Percentiles rank a stretch among this genome's conserved stretches.
Conservation (phyloP, 805 yeast species). For the Metschnikowia baotianmanensis region DNA sequence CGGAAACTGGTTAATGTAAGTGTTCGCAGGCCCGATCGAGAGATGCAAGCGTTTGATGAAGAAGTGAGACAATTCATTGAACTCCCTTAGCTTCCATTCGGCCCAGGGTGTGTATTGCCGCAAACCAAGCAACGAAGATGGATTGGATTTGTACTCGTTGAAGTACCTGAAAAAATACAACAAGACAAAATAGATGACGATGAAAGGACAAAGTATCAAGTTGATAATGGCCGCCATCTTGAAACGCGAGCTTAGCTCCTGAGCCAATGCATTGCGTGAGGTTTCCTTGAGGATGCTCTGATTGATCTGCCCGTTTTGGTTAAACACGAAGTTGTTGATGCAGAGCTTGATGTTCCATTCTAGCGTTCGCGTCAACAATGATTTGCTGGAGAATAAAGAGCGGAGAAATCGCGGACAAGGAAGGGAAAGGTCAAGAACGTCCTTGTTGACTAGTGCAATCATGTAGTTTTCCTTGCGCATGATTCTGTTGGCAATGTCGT, state of each 20-base stretch:
- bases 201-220: constrained; percentile 78
- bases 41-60: constrained; percentile 76
- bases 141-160: constrained; percentile 87
- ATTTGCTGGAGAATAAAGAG: constrained; percentile 23
- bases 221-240: constrained; percentile 85
- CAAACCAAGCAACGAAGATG: constrained; percentile 63
- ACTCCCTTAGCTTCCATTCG: constrained; percentile 92
- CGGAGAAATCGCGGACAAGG: constrained; percentile 27
- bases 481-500: constrained; percentile 90
- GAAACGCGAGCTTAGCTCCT: constrained; percentile 74
- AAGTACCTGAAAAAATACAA: constrained; percentile 87
- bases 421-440: constrained; percentile 60
- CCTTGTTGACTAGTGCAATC: constrained; percentile 83
- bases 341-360: constrained; percentile 95
- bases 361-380: constrained; percentile 72
- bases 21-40: constrained; percentile 75
- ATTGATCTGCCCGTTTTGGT: constrained; percentile 77
- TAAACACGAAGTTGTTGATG: constrained; percentile 81
- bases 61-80: constrained; percentile 87
- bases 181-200: constrained; percentile 77
- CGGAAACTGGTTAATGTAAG: constrained; percentile 90
- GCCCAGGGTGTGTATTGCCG: constrained; percentile 93
- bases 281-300: constrained; percentile 66
- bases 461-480: constrained; percentile 94
- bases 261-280: constrained; percentile 62